Conservation (phyloP, 2,329 filamentous ascomycete species). For the Passalora sequoiae region DNA sequence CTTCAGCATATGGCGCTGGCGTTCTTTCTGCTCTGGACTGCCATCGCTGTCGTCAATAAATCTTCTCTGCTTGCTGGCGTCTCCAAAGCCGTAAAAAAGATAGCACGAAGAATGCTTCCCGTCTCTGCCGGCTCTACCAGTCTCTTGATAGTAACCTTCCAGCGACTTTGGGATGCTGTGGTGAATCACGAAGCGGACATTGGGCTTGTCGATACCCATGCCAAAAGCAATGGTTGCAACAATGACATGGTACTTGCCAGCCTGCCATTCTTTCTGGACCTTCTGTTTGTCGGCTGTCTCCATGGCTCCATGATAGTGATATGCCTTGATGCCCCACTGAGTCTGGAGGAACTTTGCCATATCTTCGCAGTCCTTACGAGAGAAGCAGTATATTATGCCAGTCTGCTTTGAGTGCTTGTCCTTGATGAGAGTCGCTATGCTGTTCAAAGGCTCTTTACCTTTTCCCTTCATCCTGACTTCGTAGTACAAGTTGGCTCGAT, state of each 20-base stretch:
- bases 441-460: slow-evolving; percentile 49
- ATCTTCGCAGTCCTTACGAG: slow-evolving; percentile 73
- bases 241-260: slow-evolving; percentile 73
- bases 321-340: slow-evolving; percentile 62
- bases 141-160: slow-evolving; percentile 98
- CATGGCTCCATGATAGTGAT: slow-evolving; percentile 83
- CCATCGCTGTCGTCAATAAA: slow-evolving; percentile 75
- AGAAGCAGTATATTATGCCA: slow-evolving; percentile 91
- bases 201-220: slow-evolving; percentile 98
- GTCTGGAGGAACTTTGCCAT: slow-evolving; percentile 64
- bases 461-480: slow-evolving; percentile 67
- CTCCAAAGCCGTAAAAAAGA: slow-evolving; percentile 78
- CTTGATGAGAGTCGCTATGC: slow-evolving; percentile 63
- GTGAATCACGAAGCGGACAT: slow-evolving; percentile 95
- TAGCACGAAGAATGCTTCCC: slow-evolving; percentile 83
- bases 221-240: slow-evolving; percentile 98
- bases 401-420: slow-evolving; percentile 64
- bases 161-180: slow-evolving; percentile 88
- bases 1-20: slow-evolving; percentile 79
- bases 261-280: slow-evolving; percentile 79
- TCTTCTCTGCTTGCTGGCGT: slow-evolving; percentile 66
- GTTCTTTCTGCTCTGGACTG: slow-evolving; percentile 70
- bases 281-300: slow-evolving; percentile 60
- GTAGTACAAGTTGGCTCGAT: slow-evolving; percentile 89
- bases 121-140: slow-evolving; percentile 87